Percentiles rank a stretch among this genome's conserved stretches.
Conservation (phyloP, 2,329 filamentous ascomycete species). For the Monascus ruber region DNA sequence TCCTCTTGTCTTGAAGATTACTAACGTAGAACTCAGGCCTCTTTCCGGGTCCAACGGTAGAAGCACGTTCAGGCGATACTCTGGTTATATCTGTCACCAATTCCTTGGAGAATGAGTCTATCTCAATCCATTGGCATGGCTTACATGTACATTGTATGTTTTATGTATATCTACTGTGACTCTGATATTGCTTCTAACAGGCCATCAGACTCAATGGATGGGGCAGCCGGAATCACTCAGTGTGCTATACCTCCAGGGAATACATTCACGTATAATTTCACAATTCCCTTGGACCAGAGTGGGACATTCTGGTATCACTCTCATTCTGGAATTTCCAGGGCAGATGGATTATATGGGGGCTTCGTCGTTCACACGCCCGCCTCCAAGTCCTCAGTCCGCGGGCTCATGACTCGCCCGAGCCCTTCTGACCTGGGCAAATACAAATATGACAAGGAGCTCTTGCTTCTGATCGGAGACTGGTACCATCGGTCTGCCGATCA, state of each 20-base stretch:
- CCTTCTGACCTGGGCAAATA: constrained; percentile 5
- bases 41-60: constrained; percentile 41
- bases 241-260: constrained; percentile 52
- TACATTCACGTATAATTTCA: constrained; percentile 32
- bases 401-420: constrained; percentile 4
- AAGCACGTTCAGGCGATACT: constrained; percentile 37
- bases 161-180: background rate
- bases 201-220: constrained; percentile 49
- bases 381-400: constrained; percentile 9
- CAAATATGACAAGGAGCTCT: constrained; percentile 28
- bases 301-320: constrained; percentile 42
- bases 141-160: constrained; percentile 28
- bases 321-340: constrained; percentile 32
- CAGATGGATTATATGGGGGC: constrained; percentile 39
- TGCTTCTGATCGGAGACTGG: constrained; percentile 41
- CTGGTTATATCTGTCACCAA: constrained; percentile 36
- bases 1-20: background rate
- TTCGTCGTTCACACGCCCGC: constrained; percentile 35
- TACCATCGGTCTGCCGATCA: constrained; percentile 34
- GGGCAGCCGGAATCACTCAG: constrained; percentile 54
- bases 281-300: constrained; percentile 25
- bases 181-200: background rate
- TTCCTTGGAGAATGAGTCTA: constrained; percentile 23
- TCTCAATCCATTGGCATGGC: constrained; percentile 40
- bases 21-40: constrained; percentile 11